phyloP scores from a whole-genome alignment of 805 yeast species.

The Lipomyces mesembrius region DNA sequence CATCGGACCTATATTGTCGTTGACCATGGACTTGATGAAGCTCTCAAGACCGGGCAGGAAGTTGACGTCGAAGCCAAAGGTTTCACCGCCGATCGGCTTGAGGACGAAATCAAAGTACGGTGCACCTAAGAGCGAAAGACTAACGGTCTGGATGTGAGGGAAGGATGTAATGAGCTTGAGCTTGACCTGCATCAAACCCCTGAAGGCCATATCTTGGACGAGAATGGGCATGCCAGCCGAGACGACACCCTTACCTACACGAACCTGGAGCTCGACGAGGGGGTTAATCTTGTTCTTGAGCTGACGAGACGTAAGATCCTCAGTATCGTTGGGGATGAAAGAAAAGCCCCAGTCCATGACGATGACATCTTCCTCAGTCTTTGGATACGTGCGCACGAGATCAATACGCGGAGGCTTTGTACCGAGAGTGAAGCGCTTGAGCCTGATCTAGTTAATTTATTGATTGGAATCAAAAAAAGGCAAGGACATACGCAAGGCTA shows the following conservation, averaged over 20 bases:
- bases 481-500: constrained; percentile 53
- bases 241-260: constrained; percentile 74
- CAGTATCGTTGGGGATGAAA: constrained; percentile 86
- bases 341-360: constrained; percentile 98
- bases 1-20: constrained; percentile 86
- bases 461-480: not conserved
- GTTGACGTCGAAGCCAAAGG: constrained; percentile 86
- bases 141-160: constrained; percentile 93
- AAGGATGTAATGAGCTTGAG: constrained; percentile 86
- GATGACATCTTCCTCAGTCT: constrained; percentile 89
- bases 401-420: constrained; percentile 95
- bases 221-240: constrained; percentile 69
- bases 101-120: constrained; percentile 87
- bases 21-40: constrained; percentile 81
- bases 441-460: constrained; percentile 10
- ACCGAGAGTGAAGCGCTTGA: constrained; percentile 72
- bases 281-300: constrained; percentile 83
- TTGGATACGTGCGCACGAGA: constrained; percentile 82
- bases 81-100: constrained; percentile 77
- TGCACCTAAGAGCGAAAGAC: constrained; percentile 80
- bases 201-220: constrained; percentile 79
- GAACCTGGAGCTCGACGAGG: constrained; percentile 73
- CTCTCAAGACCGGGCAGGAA: constrained; percentile 85
- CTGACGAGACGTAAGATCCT: constrained; percentile 85
- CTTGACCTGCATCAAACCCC: constrained; percentile 75